A percentile compares a stretch with the other conserved stretches of the same genome.
Evolutionary conservation across 169 alveolate genomes (phyloP).

Genomic region (Babesia bigemina): DNA sequence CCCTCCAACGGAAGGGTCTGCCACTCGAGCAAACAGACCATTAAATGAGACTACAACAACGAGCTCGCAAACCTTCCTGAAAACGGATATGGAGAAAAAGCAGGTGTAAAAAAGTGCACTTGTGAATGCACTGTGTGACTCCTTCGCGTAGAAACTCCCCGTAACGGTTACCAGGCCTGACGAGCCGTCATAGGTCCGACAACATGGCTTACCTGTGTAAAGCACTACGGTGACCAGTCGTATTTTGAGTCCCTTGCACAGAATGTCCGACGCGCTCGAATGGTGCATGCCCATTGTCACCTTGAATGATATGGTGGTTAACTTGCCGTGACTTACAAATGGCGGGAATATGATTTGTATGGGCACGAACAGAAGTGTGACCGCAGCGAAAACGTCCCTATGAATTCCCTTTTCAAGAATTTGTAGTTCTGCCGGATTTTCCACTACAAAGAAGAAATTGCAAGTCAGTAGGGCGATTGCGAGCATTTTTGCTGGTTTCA

Average conservation of each 20-base stretch:
- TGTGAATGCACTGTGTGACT: background rate
- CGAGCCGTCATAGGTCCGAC: background rate
- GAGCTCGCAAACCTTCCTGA: conserved; percentile 19
- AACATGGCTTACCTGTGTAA: conserved; percentile 5
- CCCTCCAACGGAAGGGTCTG: conserved; percentile 85
- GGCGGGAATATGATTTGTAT: conserved; percentile 73
- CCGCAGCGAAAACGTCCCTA: conserved; percentile 71
- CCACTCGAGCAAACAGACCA: conserved; percentile 74
- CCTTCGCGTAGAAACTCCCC: conserved; percentile 27
- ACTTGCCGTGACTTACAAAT: conserved; percentile 57
- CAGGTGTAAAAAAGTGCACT: conserved; percentile 9
- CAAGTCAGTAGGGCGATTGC: conserved; percentile 57
- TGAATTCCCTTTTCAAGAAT: conserved; percentile 73
- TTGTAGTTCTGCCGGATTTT: conserved; percentile 74
- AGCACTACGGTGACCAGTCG: background rate
- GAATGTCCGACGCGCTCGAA: conserved; percentile 17
- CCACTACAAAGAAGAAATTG: conserved; percentile 70
- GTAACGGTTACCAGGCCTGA: conserved; percentile 35
- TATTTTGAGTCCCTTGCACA: conserved; percentile 20
- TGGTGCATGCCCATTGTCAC: conserved; percentile 16
- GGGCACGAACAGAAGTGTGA: conserved; percentile 71
- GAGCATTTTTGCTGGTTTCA: conserved; percentile 70
- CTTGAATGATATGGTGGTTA: background rate
- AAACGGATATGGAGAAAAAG: conserved; percentile 3
- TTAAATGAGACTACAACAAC: conserved; percentile 57